Percentiles rank a stretch among this genome's conserved stretches.
Evolutionary conservation across 2,329 filamentous ascomycete genomes (phyloP).

Genomic region (Verticillium zaregamsianum): DNA sequence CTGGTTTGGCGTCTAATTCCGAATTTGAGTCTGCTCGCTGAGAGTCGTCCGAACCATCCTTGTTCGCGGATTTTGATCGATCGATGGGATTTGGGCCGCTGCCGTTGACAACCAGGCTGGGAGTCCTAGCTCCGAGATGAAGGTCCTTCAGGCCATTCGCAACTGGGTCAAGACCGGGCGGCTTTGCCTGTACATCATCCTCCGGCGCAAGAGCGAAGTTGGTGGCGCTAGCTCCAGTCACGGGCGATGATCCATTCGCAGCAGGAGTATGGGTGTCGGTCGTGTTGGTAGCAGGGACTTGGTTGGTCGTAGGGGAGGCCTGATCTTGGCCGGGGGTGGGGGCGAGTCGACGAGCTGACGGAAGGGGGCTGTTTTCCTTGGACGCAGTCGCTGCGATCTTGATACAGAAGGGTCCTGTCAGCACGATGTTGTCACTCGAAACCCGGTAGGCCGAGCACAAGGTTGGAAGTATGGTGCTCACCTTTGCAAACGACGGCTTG

Average conservation of each 20-base stretch:
- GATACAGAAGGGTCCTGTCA: conserved; percentile 14
- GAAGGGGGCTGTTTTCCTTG: conserved; percentile 29
- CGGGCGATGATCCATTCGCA: not conserved
- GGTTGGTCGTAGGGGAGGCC: conserved; percentile 1
- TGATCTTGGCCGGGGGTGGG: conserved; percentile 12
- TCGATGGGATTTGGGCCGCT: conserved; percentile 36
- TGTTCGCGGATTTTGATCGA: conserved; percentile 27
- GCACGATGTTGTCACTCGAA: not conserved
- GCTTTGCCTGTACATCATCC: not conserved
- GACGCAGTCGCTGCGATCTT: conserved; percentile 46
- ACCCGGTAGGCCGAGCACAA: not conserved
- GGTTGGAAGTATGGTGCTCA: conserved; percentile 29
- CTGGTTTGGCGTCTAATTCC: conserved; percentile 71
- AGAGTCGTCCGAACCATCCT: conserved; percentile 51
- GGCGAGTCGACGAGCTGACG: conserved; percentile 21
- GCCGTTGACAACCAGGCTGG: conserved; percentile 47
- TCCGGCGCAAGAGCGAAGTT: not conserved
- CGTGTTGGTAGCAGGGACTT: not conserved
- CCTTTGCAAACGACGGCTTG: conserved; percentile 75
- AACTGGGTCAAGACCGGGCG: conserved; percentile 7
- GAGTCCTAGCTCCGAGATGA: conserved; percentile 22
- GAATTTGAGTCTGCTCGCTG: conserved; percentile 59
- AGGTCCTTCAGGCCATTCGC: conserved; percentile 24
- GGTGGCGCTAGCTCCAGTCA: not conserved
- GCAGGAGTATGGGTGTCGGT: not conserved